Base-by-base conservation (phyloP, 1,139 yeast species). In the Blastobotrys persicus region DNA sequence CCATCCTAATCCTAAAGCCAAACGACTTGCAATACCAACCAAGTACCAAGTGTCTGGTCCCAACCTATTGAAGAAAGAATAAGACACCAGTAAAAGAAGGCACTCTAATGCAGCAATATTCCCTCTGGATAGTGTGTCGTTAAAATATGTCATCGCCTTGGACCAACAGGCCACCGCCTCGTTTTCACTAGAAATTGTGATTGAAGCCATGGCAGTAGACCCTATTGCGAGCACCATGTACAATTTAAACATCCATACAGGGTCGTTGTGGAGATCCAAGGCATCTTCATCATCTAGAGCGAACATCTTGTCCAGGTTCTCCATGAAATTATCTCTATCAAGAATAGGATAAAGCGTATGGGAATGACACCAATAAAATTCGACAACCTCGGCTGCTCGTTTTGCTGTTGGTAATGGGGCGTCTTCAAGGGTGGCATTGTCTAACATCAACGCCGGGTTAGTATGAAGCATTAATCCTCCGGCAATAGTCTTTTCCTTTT, bases 1-100 rank as follows among this genome's bases (percentile, higher is more conserved):
- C 23, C 80, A 58, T 4, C 87, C 88, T 49, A 83, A 65, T 2
- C 85, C 82, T 52, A 80, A 70, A 0, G 87, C 86, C 74, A 82
- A 76, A 54, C 85, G 67, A 11, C 79, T 73, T 0, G 86, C 83
- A 18, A 80, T 65, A 3, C 88, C 87, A 23, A 80, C 60, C 9
- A 59, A 44, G 31, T 57, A 56, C 64, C 64, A 60, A 6, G 62
- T 56, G 39, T 60, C 62, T 2, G 63, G 61, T 7, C 64, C 64
- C 34, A 57, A 46, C 16, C 58, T 50, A 40, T 59, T 62, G 50
- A 59, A 60, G 37, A 60, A 56, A 1, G 64, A 59, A 35, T 59
- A 60, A 13, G 60, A 48, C 11, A 60, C 53, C 4, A 58, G 41
- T n/a, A 60, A 47, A 37, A 59, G 46, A 1, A 60, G 44, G 7